These are phyloP conservation scores for Saccharomyces uvarum DNA, from an alignment of 1,139 yeast species.

Conservation along the genomic window DNA sequence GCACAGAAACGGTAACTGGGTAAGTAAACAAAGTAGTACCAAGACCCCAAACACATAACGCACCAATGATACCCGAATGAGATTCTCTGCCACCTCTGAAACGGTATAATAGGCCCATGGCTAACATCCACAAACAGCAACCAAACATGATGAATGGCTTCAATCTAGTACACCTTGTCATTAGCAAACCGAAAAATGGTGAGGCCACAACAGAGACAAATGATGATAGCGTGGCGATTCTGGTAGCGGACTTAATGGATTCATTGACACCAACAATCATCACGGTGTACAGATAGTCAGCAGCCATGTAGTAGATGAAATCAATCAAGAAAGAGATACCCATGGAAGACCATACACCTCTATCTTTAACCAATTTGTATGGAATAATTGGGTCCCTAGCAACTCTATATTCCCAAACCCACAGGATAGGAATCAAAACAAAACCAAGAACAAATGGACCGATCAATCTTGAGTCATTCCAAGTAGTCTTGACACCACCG, in stretches of 20 bases:
- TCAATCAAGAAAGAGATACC: slow-evolving; percentile 36
- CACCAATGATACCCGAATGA: slow-evolving; percentile 56
- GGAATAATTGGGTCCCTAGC: slow-evolving; percentile 57
- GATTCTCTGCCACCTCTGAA: slow-evolving; percentile 49
- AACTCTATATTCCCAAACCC: slow-evolving; percentile 46
- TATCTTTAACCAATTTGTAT: slow-evolving; percentile 47
- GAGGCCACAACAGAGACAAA: slow-evolving; percentile 61
- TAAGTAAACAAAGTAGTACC: slow-evolving; percentile 69
- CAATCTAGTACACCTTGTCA: slow-evolving; percentile 45
- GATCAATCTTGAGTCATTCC: slow-evolving; percentile 50
- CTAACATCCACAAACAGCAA: slow-evolving; percentile 44
- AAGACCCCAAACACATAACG: slow-evolving; percentile 58
- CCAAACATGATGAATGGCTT: slow-evolving; percentile 59
- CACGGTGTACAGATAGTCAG: slow-evolving; percentile 59
- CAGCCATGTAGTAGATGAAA: slow-evolving; percentile 60
- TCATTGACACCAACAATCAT: slow-evolving; percentile 56
- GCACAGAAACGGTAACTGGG: slow-evolving; percentile 58
- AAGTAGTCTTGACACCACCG: slow-evolving; percentile 46
- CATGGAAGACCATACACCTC: slow-evolving; percentile 63
- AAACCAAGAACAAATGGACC: slow-evolving; percentile 63
- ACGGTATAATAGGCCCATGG: slow-evolving; percentile 51
- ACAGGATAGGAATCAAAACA: slow-evolving; percentile 46
- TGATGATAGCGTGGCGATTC: slow-evolving; percentile 55
- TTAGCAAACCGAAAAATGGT: slow-evolving; percentile 48
- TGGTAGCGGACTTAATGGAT: slow-evolving; percentile 51